Evolutionary conservation across 2,329 filamentous ascomycete genomes (phyloP).

Genomic region (Escovopsis sp.): DNA sequence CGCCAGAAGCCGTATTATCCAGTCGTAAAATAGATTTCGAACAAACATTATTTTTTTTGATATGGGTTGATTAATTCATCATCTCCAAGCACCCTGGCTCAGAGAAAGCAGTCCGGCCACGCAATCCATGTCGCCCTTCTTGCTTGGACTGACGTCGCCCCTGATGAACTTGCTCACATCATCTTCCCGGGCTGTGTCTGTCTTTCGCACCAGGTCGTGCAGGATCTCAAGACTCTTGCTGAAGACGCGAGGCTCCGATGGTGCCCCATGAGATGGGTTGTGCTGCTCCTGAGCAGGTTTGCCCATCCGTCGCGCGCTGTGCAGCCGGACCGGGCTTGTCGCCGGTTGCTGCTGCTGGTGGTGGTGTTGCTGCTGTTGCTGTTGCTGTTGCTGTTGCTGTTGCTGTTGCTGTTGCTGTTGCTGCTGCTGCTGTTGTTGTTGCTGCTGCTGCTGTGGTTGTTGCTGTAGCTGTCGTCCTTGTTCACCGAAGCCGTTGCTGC

Average conservation of each 20-base stretch:
- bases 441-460: too few species aligned
- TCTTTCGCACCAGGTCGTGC: slow-evolving; percentile 26
- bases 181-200: slow-evolving; percentile 21
- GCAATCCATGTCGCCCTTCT: slow-evolving; percentile 72
- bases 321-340: slow-evolving; percentile 13
- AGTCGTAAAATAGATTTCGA: background rate
- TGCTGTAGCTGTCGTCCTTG: slow-evolving; percentile 12
- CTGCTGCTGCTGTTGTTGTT: too few species aligned
- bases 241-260: slow-evolving; percentile 18
- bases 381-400: too few species aligned
- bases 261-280: slow-evolving; percentile 21
- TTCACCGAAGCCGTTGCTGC: slow-evolving; percentile 22
- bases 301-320: slow-evolving; percentile 26
- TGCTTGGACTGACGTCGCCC: slow-evolving; percentile 49
- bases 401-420: too few species aligned
- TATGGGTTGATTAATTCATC: slow-evolving; percentile 6
- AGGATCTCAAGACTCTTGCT: slow-evolving; percentile 32
- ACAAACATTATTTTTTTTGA: background rate
- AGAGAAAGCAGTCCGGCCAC: slow-evolving; percentile 79
- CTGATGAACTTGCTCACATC: slow-evolving; percentile 66
- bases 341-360: slow-evolving; percentile 16
- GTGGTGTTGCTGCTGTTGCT: too few species aligned
- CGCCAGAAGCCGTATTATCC: background rate
- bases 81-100: slow-evolving; percentile 84
- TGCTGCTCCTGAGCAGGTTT: slow-evolving; percentile 28